Base-by-base conservation (phyloP, 1,284 basidiomycete species). In the Mrakiaceae sp. region DNA sequence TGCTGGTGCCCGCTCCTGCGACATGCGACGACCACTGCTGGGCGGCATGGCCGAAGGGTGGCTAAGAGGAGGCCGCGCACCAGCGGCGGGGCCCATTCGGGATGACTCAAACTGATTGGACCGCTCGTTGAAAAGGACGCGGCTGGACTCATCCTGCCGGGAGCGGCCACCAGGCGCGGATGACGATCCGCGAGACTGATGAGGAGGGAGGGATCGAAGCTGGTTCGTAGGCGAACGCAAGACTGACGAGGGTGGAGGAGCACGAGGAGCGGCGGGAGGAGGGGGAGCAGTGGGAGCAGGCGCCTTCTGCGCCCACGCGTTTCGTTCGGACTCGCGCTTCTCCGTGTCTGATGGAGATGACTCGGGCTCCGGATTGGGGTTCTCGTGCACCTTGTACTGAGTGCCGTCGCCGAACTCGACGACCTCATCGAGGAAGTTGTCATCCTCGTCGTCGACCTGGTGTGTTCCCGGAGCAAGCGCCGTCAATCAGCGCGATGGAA, bases 401-500 rank as follows among this genome's bases (percentile, higher is more conserved):
- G 86, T 83, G 5, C 91, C 91, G 73, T 96, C 93, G 5, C 84
- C 91, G 73, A 96, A 96, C 74, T 96, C 91, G 71, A 96, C 89
- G 51, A 92, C 87, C 52, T 87, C 88, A 70, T 84, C 87, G 49
- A 95, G 77, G 71, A 91, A 92, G 71, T 90, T 88, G 71, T 91
- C 89, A 66, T 92, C 88, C 69, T 95, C 92, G 74, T 91, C 90
- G 77, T 89, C 85, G 82, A 88, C 86, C 84, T 88, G 70, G 44
- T 61, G 43, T 51, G 55, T 44, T 44, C 16, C 52, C 54, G 66
- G 49, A 61, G 6, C 43, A 64, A 61, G 40, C 72, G 43, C 70
- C 46, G 55, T 47, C 40, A 60, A 43, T 56, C 7, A 42, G n/a
- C 54, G 46, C 3, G 27, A 64, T 47, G 40, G 63, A 64, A 62